phyloP scores from a whole-genome alignment of 2,329 filamentous ascomycete species.

The Stagonosporopsis rhizophila region DNA sequence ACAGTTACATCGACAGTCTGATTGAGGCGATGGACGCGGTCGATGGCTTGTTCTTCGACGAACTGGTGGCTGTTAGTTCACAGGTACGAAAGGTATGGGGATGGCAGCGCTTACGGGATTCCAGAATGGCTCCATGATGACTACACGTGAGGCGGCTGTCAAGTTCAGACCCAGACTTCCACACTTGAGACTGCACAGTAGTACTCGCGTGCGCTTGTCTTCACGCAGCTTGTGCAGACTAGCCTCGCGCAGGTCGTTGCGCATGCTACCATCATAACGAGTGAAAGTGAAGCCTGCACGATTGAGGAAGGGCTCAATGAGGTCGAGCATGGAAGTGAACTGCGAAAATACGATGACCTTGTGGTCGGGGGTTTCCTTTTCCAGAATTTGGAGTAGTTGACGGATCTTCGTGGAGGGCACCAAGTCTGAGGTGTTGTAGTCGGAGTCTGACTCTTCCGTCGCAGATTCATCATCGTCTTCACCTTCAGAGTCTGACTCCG shows the following conservation, averaged over 20 bases:
- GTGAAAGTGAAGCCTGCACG: conserved; percentile 78
- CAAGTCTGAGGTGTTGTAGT: conserved; percentile 55
- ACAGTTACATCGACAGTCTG: conserved; percentile 94
- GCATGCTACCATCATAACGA: conserved; percentile 95
- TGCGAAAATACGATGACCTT: conserved; percentile 99
- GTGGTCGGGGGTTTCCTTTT: conserved; percentile 78
- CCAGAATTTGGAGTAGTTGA: conserved; percentile 80
- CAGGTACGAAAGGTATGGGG: background rate
- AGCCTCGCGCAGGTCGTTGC: conserved; percentile 88
- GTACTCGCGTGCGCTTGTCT: conserved; percentile 76
- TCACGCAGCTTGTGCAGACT: conserved; percentile 79
- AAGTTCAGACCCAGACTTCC: conserved; percentile 92
- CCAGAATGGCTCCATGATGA: conserved; percentile 98
- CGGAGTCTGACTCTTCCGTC: conserved; percentile 49
- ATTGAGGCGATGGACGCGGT: conserved; percentile 96
- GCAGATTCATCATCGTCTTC: conserved; percentile 54
- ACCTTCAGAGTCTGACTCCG: conserved; percentile 49
- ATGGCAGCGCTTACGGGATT: conserved; percentile 71
- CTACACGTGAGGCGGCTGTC: conserved; percentile 89
- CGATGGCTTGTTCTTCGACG: conserved; percentile 98
- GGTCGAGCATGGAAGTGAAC: conserved; percentile 97
- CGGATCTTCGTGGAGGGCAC: conserved; percentile 89
- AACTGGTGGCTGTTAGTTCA: conserved; percentile 63
- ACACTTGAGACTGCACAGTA: conserved; percentile 93
- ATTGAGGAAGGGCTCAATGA: conserved; percentile 89